These are phyloP conservation scores for Fusarium nisikadoi DNA, from an alignment of 2,329 filamentous ascomycete genomes.

Conservation along the genomic window DNA sequence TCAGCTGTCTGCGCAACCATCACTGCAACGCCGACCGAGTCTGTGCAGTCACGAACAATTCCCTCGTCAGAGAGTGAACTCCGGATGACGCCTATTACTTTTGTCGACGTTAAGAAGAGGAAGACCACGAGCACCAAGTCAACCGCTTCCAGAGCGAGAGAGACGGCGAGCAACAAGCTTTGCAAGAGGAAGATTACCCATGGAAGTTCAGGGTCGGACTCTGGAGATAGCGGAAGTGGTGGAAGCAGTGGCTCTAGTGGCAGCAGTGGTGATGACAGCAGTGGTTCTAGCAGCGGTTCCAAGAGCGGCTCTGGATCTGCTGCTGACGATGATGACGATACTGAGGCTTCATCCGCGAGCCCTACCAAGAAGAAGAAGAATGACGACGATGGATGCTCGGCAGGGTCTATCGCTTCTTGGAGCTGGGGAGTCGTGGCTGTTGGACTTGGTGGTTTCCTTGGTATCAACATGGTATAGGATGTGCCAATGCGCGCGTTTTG, in stretches of 20 bases:
- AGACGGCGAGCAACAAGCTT: neutral
- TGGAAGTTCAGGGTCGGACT: neutral
- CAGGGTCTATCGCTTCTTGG: neutral
- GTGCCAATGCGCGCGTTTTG: fast-evolving
- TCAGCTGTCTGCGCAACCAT: slow-evolving; percentile 28
- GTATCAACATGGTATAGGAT: neutral
- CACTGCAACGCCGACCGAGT: fast-evolving
- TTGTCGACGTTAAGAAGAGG: slow-evolving; percentile 21
- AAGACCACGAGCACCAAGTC: neutral
- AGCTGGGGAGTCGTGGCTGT: slow-evolving; percentile 13
- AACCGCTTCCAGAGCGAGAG: neutral
- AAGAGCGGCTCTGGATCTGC: neutral
- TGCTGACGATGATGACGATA: neutral
- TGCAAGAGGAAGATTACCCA: slow-evolving; percentile 18
- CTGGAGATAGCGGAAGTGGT: neutral
- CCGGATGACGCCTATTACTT: slow-evolving; percentile 39
- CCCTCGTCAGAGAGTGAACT: slow-evolving; percentile 17
- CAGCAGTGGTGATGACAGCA: neutral
- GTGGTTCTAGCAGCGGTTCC: neutral
- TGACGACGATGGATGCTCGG: slow-evolving; percentile 11
- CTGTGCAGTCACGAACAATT: slow-evolving; percentile 1
- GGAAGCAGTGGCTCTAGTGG: neutral
- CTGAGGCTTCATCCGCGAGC: neutral
- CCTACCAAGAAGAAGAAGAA: neutral
- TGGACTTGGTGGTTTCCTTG: slow-evolving; percentile 10